phyloP scores from a whole-genome alignment of 2,329 filamentous ascomycete species.

The Sporothrix phasma region DNA sequence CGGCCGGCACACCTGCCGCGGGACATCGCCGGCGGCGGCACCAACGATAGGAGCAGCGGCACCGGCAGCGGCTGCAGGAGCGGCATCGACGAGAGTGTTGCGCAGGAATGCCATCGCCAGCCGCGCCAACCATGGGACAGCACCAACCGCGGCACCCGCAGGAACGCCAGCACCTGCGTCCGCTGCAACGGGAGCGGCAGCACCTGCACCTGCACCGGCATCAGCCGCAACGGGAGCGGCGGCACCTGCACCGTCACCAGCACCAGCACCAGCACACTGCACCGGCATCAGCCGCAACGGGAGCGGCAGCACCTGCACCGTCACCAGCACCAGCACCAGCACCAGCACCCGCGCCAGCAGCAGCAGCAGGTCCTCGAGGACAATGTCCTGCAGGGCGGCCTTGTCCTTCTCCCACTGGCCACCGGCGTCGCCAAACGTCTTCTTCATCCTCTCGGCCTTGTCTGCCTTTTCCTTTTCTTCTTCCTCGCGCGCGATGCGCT shows the following conservation, averaged over 20 bases:
- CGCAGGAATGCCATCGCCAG: not conserved
- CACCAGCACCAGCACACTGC: not conserved
- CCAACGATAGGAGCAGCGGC: slow-evolving; percentile 22
- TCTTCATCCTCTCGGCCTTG: slow-evolving; percentile 66
- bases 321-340: slow-evolving; percentile 7
- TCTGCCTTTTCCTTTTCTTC: slow-evolving; percentile 69
- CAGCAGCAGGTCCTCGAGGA: slow-evolving; percentile 38
- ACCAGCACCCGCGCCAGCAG: not conserved
- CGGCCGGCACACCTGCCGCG: not conserved
- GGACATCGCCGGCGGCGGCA: not conserved
- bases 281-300: not conserved
- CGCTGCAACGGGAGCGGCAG: too few relatives aligned
- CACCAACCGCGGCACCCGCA: too few relatives aligned
- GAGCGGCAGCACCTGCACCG: not conserved
- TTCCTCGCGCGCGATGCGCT: slow-evolving; percentile 67
- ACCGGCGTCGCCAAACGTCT: slow-evolving; percentile 66
- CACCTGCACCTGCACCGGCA: too few relatives aligned
- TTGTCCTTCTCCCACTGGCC: slow-evolving; percentile 88
- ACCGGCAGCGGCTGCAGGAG: not conserved
- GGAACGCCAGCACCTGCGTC: too few relatives aligned
- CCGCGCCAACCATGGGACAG: not conserved
- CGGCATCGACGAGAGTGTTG: not conserved
- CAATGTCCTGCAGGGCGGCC: slow-evolving; percentile 60
- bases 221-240: not conserved
- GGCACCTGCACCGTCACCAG: not conserved